Conservation (phyloP, 345 rosid species). For the Erodium maritimum region DNA sequence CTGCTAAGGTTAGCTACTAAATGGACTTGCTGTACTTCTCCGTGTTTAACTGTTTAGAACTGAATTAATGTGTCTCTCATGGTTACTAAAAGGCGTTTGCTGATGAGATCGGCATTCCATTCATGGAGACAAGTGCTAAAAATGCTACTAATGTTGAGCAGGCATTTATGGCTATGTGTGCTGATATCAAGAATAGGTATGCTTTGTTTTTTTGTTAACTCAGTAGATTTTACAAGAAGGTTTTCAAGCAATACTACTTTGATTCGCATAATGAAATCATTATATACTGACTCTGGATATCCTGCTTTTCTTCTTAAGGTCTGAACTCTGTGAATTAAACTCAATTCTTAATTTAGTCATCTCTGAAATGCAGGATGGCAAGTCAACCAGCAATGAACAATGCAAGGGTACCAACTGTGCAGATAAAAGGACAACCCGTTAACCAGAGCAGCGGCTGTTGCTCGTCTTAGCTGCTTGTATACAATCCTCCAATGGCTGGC, state of each 20-base stretch:
- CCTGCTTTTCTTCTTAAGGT: no score
- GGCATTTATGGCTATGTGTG: slow-evolving; percentile 81
- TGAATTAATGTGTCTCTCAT: not conserved
- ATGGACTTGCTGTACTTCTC: not conserved
- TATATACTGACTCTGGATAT: no score
- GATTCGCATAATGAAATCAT: no score
- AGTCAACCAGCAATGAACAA: slow-evolving; percentile 72
- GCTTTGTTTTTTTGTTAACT: no score
- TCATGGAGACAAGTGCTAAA: slow-evolving; percentile 76
- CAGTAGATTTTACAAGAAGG: no score
- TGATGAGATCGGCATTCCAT: slow-evolving; percentile 66
- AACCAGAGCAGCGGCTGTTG: slow-evolving; percentile 86
- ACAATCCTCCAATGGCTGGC: no score
- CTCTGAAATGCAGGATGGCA: slow-evolving; percentile 63
- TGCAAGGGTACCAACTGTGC: slow-evolving; percentile 81
- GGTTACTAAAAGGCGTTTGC: slow-evolving; percentile 41
- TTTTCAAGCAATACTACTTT: no score
- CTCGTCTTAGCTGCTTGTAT: no score
- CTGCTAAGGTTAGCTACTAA: slow-evolving; percentile 41
- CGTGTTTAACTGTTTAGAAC: not conserved
- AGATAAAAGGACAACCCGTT: slow-evolving; percentile 88
- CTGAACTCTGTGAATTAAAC: no score
- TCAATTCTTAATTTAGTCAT: no score
- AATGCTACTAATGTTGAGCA: slow-evolving; percentile 57
- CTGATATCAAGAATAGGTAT: slow-evolving; percentile 53